Evolutionary conservation across 306 rosid species (phyloP).

Genomic region (Quercus variabilis): DNA sequence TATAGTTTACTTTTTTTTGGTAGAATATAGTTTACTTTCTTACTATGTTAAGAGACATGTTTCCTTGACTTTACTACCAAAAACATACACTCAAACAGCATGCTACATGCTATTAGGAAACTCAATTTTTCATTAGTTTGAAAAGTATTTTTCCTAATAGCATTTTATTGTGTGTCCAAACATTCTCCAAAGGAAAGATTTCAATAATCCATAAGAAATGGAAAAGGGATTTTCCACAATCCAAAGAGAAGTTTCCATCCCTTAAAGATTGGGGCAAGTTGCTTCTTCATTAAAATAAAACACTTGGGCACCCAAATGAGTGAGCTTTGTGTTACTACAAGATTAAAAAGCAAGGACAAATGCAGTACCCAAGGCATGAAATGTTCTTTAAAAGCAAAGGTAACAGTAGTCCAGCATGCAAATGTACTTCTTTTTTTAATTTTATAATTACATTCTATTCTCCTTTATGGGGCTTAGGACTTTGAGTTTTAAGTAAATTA

Average conservation of each 20-base stretch:
- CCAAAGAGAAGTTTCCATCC: background rate
- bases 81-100: too few relatives aligned
- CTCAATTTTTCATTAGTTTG: background rate
- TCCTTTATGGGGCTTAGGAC: constrained; percentile 55
- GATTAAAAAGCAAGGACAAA: constrained; percentile 32
- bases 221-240: background rate
- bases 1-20: too few relatives aligned
- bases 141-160: background rate
- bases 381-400: constrained; percentile 56
- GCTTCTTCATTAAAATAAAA: background rate
- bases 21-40: too few relatives aligned
- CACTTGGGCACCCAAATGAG: constrained; percentile 3
- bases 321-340: constrained; percentile 33
- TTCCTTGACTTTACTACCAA: too few relatives aligned
- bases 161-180: background rate
- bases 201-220: background rate
- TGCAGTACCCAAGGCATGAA: constrained; percentile 45
- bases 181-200: background rate
- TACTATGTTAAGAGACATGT: too few relatives aligned
- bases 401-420: constrained; percentile 57
- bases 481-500: constrained; percentile 43
- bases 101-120: too few relatives aligned
- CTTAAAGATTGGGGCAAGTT: background rate
- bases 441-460: constrained; percentile 8
- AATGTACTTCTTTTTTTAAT: constrained; percentile 23